These are phyloP conservation scores for Neurospora intermedia DNA, from an alignment of 495 filamentous ascomycete species.

Conservation along the genomic window DNA sequence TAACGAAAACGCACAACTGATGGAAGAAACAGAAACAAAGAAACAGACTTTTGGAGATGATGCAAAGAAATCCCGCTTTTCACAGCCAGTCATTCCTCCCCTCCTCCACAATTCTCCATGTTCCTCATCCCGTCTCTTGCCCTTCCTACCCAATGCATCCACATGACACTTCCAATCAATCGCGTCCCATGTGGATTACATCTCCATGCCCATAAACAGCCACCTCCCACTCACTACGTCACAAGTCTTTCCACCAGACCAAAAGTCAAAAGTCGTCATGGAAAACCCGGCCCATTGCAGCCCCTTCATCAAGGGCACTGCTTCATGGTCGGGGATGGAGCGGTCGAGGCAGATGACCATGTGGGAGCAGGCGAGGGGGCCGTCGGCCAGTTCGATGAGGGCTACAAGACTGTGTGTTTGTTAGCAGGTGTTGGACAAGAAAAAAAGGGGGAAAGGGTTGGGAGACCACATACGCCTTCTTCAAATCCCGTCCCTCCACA, in stretches of 20 bases:
- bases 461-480: conserved; percentile 61
- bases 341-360: conserved; percentile 76
- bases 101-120: neutral
- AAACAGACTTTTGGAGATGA: neutral
- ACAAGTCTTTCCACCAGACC: conserved; percentile 37
- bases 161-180: neutral
- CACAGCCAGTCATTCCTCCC: neutral
- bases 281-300: conserved; percentile 91
- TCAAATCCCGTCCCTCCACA: conserved; percentile 62
- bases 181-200: conserved; percentile 31
- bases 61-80: neutral
- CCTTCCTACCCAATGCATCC: neutral
- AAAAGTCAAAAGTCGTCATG: conserved; percentile 64
- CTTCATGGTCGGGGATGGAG: conserved; percentile 42
- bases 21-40: neutral
- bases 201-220: conserved; percentile 79
- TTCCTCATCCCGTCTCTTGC: neutral
- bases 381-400: conserved; percentile 74
- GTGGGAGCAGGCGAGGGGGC: conserved; percentile 60
- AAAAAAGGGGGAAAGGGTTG: too few relatives aligned
- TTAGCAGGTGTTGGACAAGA: conserved; percentile 7
- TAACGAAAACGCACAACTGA: neutral
- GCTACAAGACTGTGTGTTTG: conserved; percentile 58
- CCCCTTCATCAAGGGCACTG: conserved; percentile 58
- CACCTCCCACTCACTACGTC: conserved; percentile 59